Evolutionary conservation across 2,329 filamentous ascomycete species (phyloP), one percentile per base, ranked within the genome.

Genomic region (Cytospora chrysosperma): DNA sequence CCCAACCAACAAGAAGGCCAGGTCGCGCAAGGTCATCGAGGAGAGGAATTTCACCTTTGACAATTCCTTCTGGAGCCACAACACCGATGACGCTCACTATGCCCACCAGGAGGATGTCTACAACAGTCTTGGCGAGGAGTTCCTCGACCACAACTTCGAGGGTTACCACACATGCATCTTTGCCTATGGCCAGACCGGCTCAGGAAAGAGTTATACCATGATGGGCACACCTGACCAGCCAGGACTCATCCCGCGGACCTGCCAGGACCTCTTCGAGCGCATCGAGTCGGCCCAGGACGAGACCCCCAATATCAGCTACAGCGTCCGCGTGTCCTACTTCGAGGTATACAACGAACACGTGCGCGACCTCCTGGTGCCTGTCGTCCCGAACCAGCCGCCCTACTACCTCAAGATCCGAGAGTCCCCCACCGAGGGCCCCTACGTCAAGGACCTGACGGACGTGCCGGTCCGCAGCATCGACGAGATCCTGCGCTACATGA

Each of bases 331-430:
- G 30, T 97, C 93, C 4, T 99, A 99, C 79, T 98, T 99, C 72
- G 95, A 99, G 75, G 95, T 99, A 66, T 99, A 99, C 84, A 99
- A 99, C 77, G 95, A 99, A 78, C 95, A 98, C 76, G 95, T 99
- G 56, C 91, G 95, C 64, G 95, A 99, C 74, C 81, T 99, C 40
- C 85, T 99, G 53, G 90, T 93, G 0, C 91, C 93, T 13, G 84
- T 90, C 30, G 73, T 79, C 12, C 80, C 83, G 4, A 90, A 88
- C 62, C 90, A 91, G 67, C 83, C 91, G 6, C 91, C 93, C 1
- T 89, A 96, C 74, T 97, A 98, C 75, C 89, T 99, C 71, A 97
- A 97, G 78, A 97, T 99, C 72, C 89, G 95, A 72, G 95, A 99
- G 79, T 96, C 92, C 21, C 94, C 93, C 21, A 93, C 88, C 30